Evolutionary conservation across 2,329 filamentous ascomycete genomes (phyloP).

Genomic region (Talaromyces sp.): DNA sequence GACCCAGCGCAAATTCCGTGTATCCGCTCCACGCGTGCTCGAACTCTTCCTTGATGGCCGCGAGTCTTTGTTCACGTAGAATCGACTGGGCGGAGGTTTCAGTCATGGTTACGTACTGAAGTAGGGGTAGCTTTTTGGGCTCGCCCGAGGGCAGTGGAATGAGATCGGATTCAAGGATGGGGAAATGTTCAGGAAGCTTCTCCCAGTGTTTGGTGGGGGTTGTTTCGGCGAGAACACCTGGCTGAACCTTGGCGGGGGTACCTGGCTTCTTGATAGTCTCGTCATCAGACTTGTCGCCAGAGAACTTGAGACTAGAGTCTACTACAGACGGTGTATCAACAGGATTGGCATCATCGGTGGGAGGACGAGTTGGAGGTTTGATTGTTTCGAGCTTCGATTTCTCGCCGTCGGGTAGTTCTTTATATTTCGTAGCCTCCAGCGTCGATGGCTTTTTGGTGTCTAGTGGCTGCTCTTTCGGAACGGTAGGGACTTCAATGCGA

Average conservation of each 20-base stretch:
- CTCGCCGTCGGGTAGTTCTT: conserved; percentile 1
- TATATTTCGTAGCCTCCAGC: neutral
- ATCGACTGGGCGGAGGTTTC: conserved; percentile 60
- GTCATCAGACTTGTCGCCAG: neutral
- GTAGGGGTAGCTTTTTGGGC: conserved; percentile 66
- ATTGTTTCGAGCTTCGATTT: neutral
- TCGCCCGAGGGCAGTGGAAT: conserved; percentile 71
- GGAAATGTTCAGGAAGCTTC: conserved; percentile 71
- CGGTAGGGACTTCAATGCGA: conserved; percentile 9
- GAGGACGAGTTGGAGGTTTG: conserved; percentile 9
- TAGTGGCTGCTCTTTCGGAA: neutral
- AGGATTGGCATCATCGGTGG: neutral
- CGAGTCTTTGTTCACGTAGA: conserved; percentile 62
- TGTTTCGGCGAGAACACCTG: conserved; percentile 27
- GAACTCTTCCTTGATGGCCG: conserved; percentile 69
- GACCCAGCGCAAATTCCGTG: conserved; percentile 71
- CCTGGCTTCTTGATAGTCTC: conserved; percentile 26
- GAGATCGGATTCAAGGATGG: conserved; percentile 65
- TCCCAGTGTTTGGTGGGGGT: conserved; percentile 62
- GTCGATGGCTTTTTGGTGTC: neutral
- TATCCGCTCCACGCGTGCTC: conserved; percentile 79
- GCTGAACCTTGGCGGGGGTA: conserved; percentile 32
- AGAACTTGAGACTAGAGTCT: conserved; percentile 12
- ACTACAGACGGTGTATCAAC: neutral
- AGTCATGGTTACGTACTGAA: conserved; percentile 67